Evolutionary conservation across 306 rosid genomes (phyloP).

Genomic region (Crataegus laevigata): DNA sequence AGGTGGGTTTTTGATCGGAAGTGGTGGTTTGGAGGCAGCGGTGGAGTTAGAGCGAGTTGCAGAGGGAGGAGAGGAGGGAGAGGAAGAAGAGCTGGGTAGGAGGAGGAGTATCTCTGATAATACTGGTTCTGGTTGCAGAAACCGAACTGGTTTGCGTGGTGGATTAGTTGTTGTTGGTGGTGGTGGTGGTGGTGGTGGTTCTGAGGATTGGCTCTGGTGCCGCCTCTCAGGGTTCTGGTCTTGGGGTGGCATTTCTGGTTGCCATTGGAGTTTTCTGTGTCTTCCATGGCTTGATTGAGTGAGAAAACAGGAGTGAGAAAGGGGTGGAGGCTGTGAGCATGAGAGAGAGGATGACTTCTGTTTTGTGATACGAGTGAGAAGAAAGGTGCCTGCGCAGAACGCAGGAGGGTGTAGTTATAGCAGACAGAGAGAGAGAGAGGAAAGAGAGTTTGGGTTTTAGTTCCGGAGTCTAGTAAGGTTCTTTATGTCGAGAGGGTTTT

Average conservation of each 20-base stretch:
- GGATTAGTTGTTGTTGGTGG: slow-evolving; percentile 24
- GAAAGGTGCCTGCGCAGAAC: slow-evolving; percentile 37
- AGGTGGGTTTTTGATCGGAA: slow-evolving; percentile 54
- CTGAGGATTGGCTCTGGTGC: slow-evolving; percentile 35
- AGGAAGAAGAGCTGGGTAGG: slow-evolving; percentile 80
- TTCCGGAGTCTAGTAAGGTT: slow-evolving; percentile 29
- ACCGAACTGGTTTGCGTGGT: slow-evolving; percentile 45
- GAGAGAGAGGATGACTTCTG: slow-evolving; percentile 13
- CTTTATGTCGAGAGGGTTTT: slow-evolving; percentile 26
- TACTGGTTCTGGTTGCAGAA: slow-evolving; percentile 59
- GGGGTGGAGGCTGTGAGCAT: slow-evolving; percentile 16
- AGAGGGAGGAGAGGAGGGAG: slow-evolving; percentile 70
- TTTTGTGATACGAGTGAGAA: slow-evolving; percentile 13
- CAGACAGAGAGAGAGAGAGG: slow-evolving; percentile 24
- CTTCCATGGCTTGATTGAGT: slow-evolving; percentile 56
- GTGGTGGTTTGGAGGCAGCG: slow-evolving; percentile 49
- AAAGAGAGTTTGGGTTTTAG: slow-evolving; percentile 26
- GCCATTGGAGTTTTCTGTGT: slow-evolving; percentile 55
- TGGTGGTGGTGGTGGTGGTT: slow-evolving; percentile 37
- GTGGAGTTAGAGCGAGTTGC: slow-evolving; percentile 62
- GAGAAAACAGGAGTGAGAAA: slow-evolving; percentile 12
- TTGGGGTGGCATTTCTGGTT: slow-evolving; percentile 50
- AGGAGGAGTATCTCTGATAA: slow-evolving; percentile 54
- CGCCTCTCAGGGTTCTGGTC: slow-evolving; percentile 33
- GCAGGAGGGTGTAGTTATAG: slow-evolving; percentile 19